phyloP scores from a whole-genome alignment of 805 yeast genomes.

The Cyberlindnera amylophila region DNA sequence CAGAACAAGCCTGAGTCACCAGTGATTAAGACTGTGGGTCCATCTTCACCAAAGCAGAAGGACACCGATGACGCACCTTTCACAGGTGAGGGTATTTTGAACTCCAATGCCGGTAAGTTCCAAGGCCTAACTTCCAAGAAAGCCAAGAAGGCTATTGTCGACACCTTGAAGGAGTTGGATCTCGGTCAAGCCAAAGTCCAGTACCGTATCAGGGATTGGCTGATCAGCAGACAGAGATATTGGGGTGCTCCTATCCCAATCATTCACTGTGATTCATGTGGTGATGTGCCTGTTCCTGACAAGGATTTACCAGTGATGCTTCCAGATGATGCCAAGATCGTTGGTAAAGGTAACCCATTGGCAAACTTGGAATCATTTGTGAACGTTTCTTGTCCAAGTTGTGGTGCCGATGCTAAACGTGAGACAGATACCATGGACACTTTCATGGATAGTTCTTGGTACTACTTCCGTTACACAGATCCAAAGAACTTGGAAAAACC shows the following conservation, averaged over 20 bases:
- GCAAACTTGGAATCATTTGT: slow-evolving; percentile 64
- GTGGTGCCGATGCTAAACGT: slow-evolving; percentile 69
- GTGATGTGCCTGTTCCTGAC: slow-evolving; percentile 90
- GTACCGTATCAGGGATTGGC: slow-evolving; percentile 84
- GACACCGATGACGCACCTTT: slow-evolving; percentile 30
- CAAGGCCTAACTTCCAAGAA: slow-evolving; percentile 45
- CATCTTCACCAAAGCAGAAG: slow-evolving; percentile 12
- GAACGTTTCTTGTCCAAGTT: slow-evolving; percentile 74
- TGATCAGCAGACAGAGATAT: slow-evolving; percentile 88
- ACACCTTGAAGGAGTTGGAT: slow-evolving; percentile 34
- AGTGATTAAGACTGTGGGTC: slow-evolving; percentile 19
- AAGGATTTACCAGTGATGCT: slow-evolving; percentile 76
- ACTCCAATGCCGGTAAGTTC: slow-evolving; percentile 43
- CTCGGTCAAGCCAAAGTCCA: slow-evolving; percentile 49
- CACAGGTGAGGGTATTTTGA: slow-evolving; percentile 45
- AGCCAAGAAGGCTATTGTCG: slow-evolving; percentile 48
- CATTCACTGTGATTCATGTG: slow-evolving; percentile 81
- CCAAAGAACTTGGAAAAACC: slow-evolving; percentile 54
- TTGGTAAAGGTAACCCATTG: slow-evolving; percentile 63
- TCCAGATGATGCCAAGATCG: slow-evolving; percentile 53
- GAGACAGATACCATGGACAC: slow-evolving; percentile 99
- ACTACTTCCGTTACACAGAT: slow-evolving; percentile 80
- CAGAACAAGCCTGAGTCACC: slow-evolving; percentile 45
- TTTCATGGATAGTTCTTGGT: slow-evolving; percentile 97
- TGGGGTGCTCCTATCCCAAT: slow-evolving; percentile 99